phyloP scores from a whole-genome alignment of 805 yeast genomes.

The Kodamaea laetipori region DNA sequence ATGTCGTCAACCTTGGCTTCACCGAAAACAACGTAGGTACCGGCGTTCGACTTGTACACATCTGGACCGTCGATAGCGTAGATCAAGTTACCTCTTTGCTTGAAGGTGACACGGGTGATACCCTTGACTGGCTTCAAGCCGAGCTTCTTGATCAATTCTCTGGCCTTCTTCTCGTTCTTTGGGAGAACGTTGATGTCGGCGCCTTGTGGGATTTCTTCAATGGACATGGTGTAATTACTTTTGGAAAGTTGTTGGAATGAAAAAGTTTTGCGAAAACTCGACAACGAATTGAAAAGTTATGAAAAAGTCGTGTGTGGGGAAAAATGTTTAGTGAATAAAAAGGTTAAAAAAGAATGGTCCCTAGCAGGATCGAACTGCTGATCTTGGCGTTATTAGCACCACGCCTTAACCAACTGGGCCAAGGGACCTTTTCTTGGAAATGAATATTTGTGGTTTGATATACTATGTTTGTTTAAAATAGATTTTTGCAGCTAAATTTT shows the following conservation, averaged over 20 bases:
- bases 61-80: conserved; percentile 93
- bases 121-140: conserved; percentile 90
- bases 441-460: no score
- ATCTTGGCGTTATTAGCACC: conserved; percentile 62
- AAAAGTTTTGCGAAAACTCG: conserved; percentile 10
- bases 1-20: conserved; percentile 96
- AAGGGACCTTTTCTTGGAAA: conserved; percentile 42
- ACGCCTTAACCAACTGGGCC: conserved; percentile 58
- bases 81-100: conserved; percentile 87
- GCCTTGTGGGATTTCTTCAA: conserved; percentile 74
- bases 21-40: conserved; percentile 96
- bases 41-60: conserved; percentile 90
- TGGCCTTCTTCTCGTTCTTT: conserved; percentile 95
- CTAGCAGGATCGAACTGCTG: conserved; percentile 90
- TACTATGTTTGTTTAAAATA: no score
- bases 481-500: no score
- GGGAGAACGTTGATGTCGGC: conserved; percentile 79
- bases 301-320: conserved; percentile 3
- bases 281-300: conserved; percentile 4
- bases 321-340: background rate
- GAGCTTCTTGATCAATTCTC: conserved; percentile 83
- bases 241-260: conserved; percentile 8
- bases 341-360: conserved; percentile 51
- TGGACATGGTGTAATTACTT: conserved; percentile 35
- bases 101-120: conserved; percentile 92